Base-by-base conservation (phyloP, 352 stramenopile genomes). In the Blastocystis sp. region DNA sequence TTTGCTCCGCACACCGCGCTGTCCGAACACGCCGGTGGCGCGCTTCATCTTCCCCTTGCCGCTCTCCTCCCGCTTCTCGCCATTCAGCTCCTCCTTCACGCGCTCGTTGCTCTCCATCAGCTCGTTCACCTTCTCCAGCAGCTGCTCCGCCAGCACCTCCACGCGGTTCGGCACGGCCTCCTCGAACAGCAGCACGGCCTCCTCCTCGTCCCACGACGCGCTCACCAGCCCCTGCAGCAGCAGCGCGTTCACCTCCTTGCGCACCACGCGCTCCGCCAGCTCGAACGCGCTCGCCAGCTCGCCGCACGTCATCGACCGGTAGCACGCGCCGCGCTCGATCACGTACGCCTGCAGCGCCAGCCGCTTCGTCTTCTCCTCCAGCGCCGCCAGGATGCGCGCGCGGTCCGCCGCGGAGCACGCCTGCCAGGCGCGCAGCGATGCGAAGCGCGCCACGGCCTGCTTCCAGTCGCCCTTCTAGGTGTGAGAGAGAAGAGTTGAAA, bases 291-390 rank as follows among this genome's bases (percentile, higher is more conserved):
- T 40, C 34, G n/a, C n/a, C 34, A 84, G 43, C 59, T 38, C 21
- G 3, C 64, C 62, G 34, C 52, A 17, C 10, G 45, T 66, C 28
- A 84, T 21, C 43, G 62, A 62, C 10, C 34, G n/a, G 48, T 84
- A 84, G 21, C 14, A 7, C 40, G 62, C n/a, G 4, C n/a, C 59
- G 48, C 43, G 62, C 9, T 59, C 21, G 28, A 84, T 71, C 59
- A 84, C 2, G 19, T 64, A 84, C 38, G 74, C 66, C 52, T 77
- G 66, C 52, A 77, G 38, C 52, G 66, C 66, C 66, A 77, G 52
- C 19, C 19, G 11, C 40, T 77, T 34, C 41, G 45, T 9, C 34
- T 53, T 48, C 66, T 60, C 66, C 28, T 34, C 28, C 28, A 34
- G 28, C 28, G 28, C 28, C 28, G 28, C 28, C 28, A 34, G 28